Conservation (phyloP, 768 basidiomycete species). For the Boletus bicolor region DNA sequence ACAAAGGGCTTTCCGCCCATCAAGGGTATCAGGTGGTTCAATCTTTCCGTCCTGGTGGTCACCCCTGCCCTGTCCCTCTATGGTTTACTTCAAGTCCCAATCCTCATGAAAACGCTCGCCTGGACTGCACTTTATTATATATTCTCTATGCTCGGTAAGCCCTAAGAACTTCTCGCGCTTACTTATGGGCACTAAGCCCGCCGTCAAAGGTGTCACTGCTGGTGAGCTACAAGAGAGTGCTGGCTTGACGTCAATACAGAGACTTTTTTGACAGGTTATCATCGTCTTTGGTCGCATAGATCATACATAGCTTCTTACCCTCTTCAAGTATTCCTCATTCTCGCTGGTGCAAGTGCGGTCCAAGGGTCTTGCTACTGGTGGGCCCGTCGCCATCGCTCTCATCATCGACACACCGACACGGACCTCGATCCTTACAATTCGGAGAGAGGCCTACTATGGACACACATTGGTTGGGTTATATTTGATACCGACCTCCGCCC, state of each 20-base stretch:
- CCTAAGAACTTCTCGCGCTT: background rate
- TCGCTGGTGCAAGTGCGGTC: slow-evolving; percentile 78
- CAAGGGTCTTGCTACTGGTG: slow-evolving; percentile 89
- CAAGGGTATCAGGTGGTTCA: slow-evolving; percentile 72
- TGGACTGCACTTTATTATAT: slow-evolving; percentile 74
- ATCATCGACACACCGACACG: slow-evolving; percentile 83
- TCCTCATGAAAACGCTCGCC: slow-evolving; percentile 49
- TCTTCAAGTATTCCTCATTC: slow-evolving; percentile 66
- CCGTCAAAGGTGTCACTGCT: slow-evolving; percentile 47
- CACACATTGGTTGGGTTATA: slow-evolving; percentile 84
- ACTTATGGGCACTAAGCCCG: slow-evolving; percentile 14
- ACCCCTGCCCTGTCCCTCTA: slow-evolving; percentile 71
- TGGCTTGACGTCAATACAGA: background rate
- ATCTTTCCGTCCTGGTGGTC: slow-evolving; percentile 61
- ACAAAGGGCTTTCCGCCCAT: slow-evolving; percentile 43
- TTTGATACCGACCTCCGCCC: slow-evolving; percentile 69
- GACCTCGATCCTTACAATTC: slow-evolving; percentile 84
- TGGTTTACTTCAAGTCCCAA: slow-evolving; percentile 53
- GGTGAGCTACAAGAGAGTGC: slow-evolving; percentile 26
- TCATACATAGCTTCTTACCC: slow-evolving; percentile 74
- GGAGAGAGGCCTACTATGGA: slow-evolving; percentile 72
- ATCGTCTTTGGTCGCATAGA: slow-evolving; percentile 84
- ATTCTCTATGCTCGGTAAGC: slow-evolving; percentile 80
- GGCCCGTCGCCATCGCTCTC: slow-evolving; percentile 79
- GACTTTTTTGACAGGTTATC: slow-evolving; percentile 52